phyloP scores from a whole-genome alignment of 495 filamentous ascomycete genomes.

The Patellaria atrata region DNA sequence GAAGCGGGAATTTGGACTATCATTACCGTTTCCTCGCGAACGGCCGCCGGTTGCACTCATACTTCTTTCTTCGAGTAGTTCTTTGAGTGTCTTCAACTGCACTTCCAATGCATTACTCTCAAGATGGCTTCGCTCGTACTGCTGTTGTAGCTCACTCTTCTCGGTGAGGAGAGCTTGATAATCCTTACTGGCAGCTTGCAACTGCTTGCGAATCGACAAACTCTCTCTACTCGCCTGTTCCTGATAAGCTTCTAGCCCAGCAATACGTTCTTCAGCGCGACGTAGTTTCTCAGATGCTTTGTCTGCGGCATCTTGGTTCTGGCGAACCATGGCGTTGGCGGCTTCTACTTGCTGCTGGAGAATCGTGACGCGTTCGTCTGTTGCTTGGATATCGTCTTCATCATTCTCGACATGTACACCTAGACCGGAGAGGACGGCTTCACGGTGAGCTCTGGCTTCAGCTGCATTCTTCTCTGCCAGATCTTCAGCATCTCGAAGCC shows the following conservation, averaged over 20 bases:
- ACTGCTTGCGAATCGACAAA: slow-evolving; percentile 71
- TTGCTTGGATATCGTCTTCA: slow-evolving; percentile 36
- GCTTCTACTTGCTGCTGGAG: slow-evolving; percentile 67
- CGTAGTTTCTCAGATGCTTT: slow-evolving; percentile 74
- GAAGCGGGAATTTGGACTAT: slow-evolving; percentile 54
- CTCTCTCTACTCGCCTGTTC: slow-evolving; percentile 91
- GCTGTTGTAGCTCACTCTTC: slow-evolving; percentile 63
- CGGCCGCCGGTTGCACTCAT: slow-evolving; percentile 44
- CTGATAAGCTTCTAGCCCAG: slow-evolving; percentile 89
- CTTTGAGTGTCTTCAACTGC: slow-evolving; percentile 85
- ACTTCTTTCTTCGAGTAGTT: slow-evolving; percentile 78
- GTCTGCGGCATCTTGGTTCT: slow-evolving; percentile 86
- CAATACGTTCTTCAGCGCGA: slow-evolving; percentile 87
- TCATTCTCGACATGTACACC: slow-evolving; percentile 48
- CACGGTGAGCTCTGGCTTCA: slow-evolving; percentile 74
- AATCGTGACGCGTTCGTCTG: slow-evolving; percentile 60
- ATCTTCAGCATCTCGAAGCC: slow-evolving; percentile 77
- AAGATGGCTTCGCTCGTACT: slow-evolving; percentile 67
- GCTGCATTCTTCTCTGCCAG: slow-evolving; percentile 73
- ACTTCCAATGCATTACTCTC: slow-evolving; percentile 79
- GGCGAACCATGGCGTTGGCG: slow-evolving; percentile 64
- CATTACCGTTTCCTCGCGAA: slow-evolving; percentile 42
- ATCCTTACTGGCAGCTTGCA: slow-evolving; percentile 71
- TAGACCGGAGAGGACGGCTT: slow-evolving; percentile 70
- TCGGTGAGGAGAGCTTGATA: slow-evolving; percentile 58